These are phyloP conservation scores for Yarrowia sp. DNA, from an alignment of 805 yeast species.

Conservation along the genomic window DNA sequence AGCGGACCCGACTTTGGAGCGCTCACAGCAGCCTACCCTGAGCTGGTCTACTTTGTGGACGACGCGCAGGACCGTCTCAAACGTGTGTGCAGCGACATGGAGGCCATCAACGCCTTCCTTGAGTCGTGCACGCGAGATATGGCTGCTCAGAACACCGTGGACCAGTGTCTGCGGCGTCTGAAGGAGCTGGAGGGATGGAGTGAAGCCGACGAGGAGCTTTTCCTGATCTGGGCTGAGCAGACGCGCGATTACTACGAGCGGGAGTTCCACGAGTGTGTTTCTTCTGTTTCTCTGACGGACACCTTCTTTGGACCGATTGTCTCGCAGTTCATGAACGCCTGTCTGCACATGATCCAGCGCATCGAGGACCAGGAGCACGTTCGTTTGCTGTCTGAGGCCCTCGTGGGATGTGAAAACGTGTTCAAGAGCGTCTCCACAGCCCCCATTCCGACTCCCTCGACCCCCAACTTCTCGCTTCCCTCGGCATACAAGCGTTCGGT, in stretches of 20 bases:
- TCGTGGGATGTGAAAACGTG: background rate
- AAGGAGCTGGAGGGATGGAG: constrained; percentile 22
- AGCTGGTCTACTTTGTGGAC: background rate
- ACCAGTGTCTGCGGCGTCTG: constrained; percentile 9
- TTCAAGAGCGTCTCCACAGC: background rate
- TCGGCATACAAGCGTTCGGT: background rate
- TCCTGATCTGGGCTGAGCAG: constrained; percentile 15
- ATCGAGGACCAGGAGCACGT: constrained; percentile 10
- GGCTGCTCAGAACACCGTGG: constrained; percentile 11
- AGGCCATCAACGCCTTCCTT: constrained; percentile 4
- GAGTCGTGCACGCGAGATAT: constrained; percentile 4
- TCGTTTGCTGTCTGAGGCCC: background rate
- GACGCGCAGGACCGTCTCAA: background rate
- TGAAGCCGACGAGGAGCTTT: constrained; percentile 5
- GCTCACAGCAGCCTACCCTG: background rate
- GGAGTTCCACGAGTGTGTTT: constrained; percentile 3
- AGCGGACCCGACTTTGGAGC: background rate
- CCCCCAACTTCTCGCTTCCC: constrained; percentile 10
- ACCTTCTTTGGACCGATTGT: background rate
- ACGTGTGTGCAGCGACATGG: background rate
- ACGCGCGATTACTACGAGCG: background rate
- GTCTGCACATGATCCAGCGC: constrained; percentile 9
- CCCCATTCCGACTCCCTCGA: constrained; percentile 1
- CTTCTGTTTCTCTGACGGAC: background rate
- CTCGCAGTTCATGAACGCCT: background rate